Percentiles rank a stretch among this genome's conserved stretches.
Evolutionary conservation across 73 alveolate species (phyloP).

Genomic region (Halteria grandinella): DNA sequence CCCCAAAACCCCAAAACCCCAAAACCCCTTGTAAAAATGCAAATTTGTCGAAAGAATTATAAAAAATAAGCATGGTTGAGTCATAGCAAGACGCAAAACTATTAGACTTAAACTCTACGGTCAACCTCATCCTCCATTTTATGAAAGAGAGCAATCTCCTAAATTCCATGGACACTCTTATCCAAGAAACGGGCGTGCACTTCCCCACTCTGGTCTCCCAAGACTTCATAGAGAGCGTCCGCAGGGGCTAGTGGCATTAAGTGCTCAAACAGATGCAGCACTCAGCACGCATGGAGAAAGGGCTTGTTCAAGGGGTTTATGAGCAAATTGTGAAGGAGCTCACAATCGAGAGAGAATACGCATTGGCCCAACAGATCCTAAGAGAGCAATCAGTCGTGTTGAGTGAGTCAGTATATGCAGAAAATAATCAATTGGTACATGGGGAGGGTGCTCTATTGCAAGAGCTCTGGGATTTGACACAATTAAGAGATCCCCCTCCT

Average conservation of each 20-base stretch:
- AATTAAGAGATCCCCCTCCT: constrained; percentile 35
- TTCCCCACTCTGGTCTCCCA: neutral
- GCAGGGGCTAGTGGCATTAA: constrained; percentile 36
- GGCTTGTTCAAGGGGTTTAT: constrained; percentile 8
- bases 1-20: no score
- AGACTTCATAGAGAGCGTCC: constrained; percentile 10
- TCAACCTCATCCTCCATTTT: constrained; percentile 15
- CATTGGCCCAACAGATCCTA: constrained; percentile 2
- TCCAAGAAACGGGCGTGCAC: neutral
- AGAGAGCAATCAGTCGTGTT: neutral
- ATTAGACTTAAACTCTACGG: constrained; percentile 12
- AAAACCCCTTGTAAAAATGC: no score
- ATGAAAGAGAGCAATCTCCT: constrained; percentile 24
- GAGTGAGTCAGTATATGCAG: constrained; percentile 1
- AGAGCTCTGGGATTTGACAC: constrained; percentile 25
- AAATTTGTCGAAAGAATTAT: no score
- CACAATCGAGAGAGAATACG: neutral
- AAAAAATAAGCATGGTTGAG: no score
- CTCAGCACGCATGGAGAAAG: neutral
- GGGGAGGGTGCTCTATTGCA: no score
- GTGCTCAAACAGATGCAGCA: constrained; percentile 23
- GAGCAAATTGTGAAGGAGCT: constrained; percentile 22
- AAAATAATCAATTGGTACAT: no score
- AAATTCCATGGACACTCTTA: neutral
- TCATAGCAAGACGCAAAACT: no score